Base-by-base conservation (phyloP, 148 eudicot species). In the Chenopodium berlandieri region DNA sequence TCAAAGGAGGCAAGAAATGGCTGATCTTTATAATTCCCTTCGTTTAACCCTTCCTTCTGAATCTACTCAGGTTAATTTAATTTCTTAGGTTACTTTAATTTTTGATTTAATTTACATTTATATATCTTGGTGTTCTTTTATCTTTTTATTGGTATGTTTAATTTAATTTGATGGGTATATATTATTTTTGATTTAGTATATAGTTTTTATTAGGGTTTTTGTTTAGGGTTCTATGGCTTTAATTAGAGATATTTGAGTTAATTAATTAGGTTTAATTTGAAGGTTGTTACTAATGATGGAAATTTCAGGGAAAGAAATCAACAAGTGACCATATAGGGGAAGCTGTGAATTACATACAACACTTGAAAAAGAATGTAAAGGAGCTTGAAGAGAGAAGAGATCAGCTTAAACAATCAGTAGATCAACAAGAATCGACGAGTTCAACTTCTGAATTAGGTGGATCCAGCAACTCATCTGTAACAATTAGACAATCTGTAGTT, bases 271-370 rank as follows among this genome's bases (percentile, higher is more conserved):
- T 27, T n/a, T 7, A 6, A 12, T 68, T 30, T 7, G 1, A 4
- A 31, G 44, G 31, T 68, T 30, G 10, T 56, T 56, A 23, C 0
- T 16, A 31, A 0, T 40, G 0, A 25, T 37, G 46, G 34, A 40
- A 63, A 25, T 79, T 66, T 44, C 75, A 89, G 94, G 94, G 94
- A 86, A 90, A 89, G 80, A 86, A 90, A 40, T 84, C 94, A 16
- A 83, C 81, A 58, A 86, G 89, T 10, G 93, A 92, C 76, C 93
- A 92, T 76, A 78, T 92, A 75, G 83, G 80, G 1, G 90, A 83
- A 81, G 89, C 91, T 1, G 86, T 86, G 75, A 89, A 83, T 71
- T 92, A 92, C 79, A 90, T 92, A 31, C 81, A 84, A 25, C 77
- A 84, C 34, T 52, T 90, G 79, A 83, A 92, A 82, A 79, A 80